These are phyloP conservation scores for Penicillium riverlandense DNA, from an alignment of 495 filamentous ascomycete species.

Conservation along the genomic window DNA sequence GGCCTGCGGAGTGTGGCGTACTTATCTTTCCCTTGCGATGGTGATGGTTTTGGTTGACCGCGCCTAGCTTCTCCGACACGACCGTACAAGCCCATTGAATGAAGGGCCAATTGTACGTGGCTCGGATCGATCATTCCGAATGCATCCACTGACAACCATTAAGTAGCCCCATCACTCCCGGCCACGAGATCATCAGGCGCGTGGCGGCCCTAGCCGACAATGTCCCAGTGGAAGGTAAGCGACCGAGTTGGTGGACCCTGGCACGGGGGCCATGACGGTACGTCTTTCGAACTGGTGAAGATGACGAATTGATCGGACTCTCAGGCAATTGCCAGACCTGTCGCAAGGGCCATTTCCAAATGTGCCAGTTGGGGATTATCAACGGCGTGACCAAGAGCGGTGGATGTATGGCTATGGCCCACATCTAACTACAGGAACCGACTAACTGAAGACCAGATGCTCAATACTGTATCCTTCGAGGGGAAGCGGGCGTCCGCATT, in stretches of 20 bases:
- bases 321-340: conserved; percentile 38
- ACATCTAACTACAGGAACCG: background rate
- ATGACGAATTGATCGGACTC: background rate
- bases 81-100: conserved; percentile 27
- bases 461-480: conserved; percentile 54
- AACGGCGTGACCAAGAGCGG: conserved; percentile 48
- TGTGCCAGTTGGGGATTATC: conserved; percentile 42
- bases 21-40: too few relatives aligned
- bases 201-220: conserved; percentile 40
- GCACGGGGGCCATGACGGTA: conserved; percentile 47
- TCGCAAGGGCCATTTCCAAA: conserved; percentile 43
- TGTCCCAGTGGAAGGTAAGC: conserved; percentile 37
- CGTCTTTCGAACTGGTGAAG: background rate
- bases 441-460: conserved; percentile 30
- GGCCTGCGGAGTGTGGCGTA: conserved; percentile 44
- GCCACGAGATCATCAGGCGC: conserved; percentile 49
- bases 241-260: conserved; percentile 48
- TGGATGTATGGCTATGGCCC: conserved; percentile 28
- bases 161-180: conserved; percentile 38
- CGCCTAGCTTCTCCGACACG: conserved; percentile 27
- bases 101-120: conserved; percentile 29
- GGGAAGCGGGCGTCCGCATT: conserved; percentile 58
- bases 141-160: background rate
- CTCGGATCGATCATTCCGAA: background rate
- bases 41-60: too few relatives aligned